These are phyloP conservation scores for Pycnococcus provasolii DNA, from an alignment of 139 green algal genomes.

Conservation along the genomic window DNA sequence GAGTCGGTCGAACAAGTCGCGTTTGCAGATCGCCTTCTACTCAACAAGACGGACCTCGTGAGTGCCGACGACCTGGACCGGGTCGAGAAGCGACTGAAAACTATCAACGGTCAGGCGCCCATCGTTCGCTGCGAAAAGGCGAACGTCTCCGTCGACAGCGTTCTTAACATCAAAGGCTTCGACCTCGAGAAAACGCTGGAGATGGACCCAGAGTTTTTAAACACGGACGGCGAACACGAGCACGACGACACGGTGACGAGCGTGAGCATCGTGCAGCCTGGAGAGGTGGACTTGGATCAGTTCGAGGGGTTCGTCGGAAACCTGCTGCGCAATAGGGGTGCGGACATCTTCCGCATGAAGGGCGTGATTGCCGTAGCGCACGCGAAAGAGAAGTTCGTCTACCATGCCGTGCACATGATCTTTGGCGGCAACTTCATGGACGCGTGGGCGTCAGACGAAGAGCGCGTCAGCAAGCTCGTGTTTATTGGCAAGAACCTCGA, in stretches of 20 bases:
- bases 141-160: constrained; percentile 63
- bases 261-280: constrained; percentile 33
- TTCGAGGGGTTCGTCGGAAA: constrained; percentile 50
- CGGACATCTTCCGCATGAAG: constrained; percentile 95
- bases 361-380: constrained; percentile 44
- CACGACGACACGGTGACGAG: constrained; percentile 27
- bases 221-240: constrained; percentile 33
- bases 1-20: constrained; percentile 89
- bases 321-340: constrained; percentile 57
- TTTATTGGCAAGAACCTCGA: constrained; percentile 91
- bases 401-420: constrained; percentile 82
- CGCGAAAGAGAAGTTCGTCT: constrained; percentile 64
- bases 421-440: constrained; percentile 73
- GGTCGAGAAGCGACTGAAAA: background rate
- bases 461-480: constrained; percentile 63
- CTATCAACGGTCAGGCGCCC: constrained; percentile 74
- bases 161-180: constrained; percentile 84
- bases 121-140: constrained; percentile 36
- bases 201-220: constrained; percentile 52
- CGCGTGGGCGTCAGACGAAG: constrained; percentile 58
- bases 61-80: background rate
- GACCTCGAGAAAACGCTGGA: constrained; percentile 57
- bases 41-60: constrained; percentile 66
- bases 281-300: constrained; percentile 39
- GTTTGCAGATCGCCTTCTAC: constrained; percentile 80